Evolutionary conservation across 2,329 filamentous ascomycete genomes (phyloP), one percentile per base, ranked within the genome.

Genomic region (Fusarium sp.): DNA sequence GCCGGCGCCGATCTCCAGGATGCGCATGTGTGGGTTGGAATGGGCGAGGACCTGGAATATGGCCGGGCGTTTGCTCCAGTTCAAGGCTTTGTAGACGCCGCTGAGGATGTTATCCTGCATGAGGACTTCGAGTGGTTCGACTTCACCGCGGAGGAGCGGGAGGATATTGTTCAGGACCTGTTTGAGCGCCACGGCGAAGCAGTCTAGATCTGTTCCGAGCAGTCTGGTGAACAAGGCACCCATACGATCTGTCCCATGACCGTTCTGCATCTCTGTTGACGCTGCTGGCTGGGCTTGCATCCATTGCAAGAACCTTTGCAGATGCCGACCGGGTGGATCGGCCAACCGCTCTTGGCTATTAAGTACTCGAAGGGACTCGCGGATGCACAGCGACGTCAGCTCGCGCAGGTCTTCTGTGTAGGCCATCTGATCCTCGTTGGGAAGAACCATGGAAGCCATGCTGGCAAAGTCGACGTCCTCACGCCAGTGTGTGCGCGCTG

Each of bases 1-100:
- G 14, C 73, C 73, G 7, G 69, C 71, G 10, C 74, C 76, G 28
- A 78, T 59, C 52, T 78, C 76, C 2, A 78, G 69, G 20, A 78
- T 51, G 17, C 58, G 63, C 10, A 78, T 56, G 14, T 63, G 55
- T 1, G 74, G 73, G 9, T 71, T 63, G 4, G 33, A 34, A 17
- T 66, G 63, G 17, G 44, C 51, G 4, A 69, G 43, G 31, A 49
- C 42, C 7, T 51, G 44, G 24, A 60, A 43, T 40, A 63, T 55
- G 33, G 26, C 33, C 20, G 42, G 44, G 5, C 57, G 38, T 17
- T 61, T 55, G 18, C 49, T 43, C 31, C 49, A 46, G 20, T 54
- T 57, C 22, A 52, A 40, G 26, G 53, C 53, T 38, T 52, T 59
- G 34, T 46, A 44, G 20, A 64, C 46, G 13, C 50, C 42, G 3